phyloP scores from a whole-genome alignment of 2,329 filamentous ascomycete species.

The Basipetospora chlamydospora region DNA sequence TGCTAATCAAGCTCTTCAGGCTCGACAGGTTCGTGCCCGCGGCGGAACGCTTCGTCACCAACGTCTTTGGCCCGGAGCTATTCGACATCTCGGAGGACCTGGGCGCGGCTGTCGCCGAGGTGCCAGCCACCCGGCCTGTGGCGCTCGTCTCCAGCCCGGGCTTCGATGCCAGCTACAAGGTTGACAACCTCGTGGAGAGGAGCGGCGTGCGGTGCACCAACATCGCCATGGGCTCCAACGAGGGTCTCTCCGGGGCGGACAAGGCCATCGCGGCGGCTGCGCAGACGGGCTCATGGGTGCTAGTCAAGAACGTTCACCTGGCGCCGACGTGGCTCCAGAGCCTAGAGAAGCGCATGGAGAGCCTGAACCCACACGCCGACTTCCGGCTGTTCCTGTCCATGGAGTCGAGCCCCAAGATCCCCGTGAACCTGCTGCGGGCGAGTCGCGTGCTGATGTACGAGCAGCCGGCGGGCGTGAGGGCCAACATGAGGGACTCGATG shows the following conservation, averaged over 20 bases:
- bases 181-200: constrained; percentile 83
- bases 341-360: constrained; percentile 90
- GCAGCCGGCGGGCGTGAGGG: constrained; percentile 87
- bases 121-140: constrained; percentile 72
- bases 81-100: constrained; percentile 79
- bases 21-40: constrained; percentile 89
- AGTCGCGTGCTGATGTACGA: constrained; percentile 95
- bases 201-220: constrained; percentile 76
- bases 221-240: constrained; percentile 97
- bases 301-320: constrained; percentile 97
- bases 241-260: constrained; percentile 82
- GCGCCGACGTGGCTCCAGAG: constrained; percentile 94
- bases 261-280: constrained; percentile 90
- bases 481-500: constrained; percentile 98
- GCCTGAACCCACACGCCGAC: constrained; percentile 81
- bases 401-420: constrained; percentile 94
- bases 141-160: constrained; percentile 88
- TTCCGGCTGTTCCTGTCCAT: constrained; percentile 96
- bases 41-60: constrained; percentile 76
- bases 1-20: constrained; percentile 88
- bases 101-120: constrained; percentile 68
- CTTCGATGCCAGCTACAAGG: constrained; percentile 98
- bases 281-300: constrained; percentile 83
- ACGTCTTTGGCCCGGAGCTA: constrained; percentile 71
- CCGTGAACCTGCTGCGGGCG: constrained; percentile 84